Evolutionary conservation across 805 yeast species (phyloP).

Genomic region (Priceomyces fermenticarens): DNA sequence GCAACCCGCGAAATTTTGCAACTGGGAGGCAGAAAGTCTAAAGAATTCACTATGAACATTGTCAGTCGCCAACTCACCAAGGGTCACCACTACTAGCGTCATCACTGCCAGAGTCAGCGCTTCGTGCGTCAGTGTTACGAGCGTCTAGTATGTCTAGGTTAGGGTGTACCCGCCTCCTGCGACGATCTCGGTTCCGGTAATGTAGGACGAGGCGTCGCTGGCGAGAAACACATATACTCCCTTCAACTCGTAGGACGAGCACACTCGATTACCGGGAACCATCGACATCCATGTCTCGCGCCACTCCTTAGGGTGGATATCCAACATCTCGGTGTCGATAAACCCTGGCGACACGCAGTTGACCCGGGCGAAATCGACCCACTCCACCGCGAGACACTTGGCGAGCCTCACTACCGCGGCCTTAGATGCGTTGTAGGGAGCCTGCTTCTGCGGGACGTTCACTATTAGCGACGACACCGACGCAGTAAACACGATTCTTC

Average conservation of each 20-base stretch:
- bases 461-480: constrained; percentile 33
- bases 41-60: too few species aligned
- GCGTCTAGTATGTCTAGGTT: constrained; percentile 1
- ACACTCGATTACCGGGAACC: constrained; percentile 35
- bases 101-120: too few species aligned
- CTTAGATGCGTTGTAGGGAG: constrained; percentile 43
- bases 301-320: constrained; percentile 28
- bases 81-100: too few species aligned
- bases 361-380: constrained; percentile 37
- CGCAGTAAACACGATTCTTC: constrained; percentile 7
- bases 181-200: constrained; percentile 38
- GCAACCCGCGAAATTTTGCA: too few species aligned
- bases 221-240: constrained; percentile 39
- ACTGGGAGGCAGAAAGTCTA: too few species aligned
- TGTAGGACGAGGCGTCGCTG: constrained; percentile 27
- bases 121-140: too few species aligned
- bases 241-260: constrained; percentile 30
- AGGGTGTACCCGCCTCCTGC: constrained; percentile 36
- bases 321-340: constrained; percentile 41
- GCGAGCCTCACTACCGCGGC: constrained; percentile 39
- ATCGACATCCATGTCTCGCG: constrained; percentile 33
- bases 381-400: constrained; percentile 38
- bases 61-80: too few species aligned
- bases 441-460: constrained; percentile 35
- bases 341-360: constrained; percentile 42